Base-by-base conservation (phyloP, 495 filamentous ascomycete genomes). In the Penicillium desertorum region DNA sequence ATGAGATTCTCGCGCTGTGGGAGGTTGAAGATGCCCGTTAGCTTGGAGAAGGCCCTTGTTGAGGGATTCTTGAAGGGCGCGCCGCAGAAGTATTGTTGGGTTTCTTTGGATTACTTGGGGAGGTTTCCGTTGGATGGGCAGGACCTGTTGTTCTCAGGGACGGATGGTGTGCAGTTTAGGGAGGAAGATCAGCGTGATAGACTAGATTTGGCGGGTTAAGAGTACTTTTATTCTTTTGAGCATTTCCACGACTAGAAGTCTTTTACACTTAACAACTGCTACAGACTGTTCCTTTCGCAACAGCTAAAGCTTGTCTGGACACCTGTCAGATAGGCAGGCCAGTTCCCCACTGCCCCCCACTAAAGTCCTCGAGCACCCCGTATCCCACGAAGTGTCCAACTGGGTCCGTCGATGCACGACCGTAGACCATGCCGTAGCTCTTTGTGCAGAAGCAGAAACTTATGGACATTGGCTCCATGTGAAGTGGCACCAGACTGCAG, bases 1-100 rank as follows among this genome's bases (percentile, higher is more conserved):
- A 76, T 57, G 68, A 70, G 45, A 66, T 76, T 29, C 55, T 74
- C 27, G 58, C 65, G 51, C 50, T 76, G 7, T 68, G 65, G 65
- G 56, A 56, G 62, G 59, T 51, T 74, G 56, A 55, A 62, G 12
- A 30, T 63, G 45, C 65, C 69, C 6, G 62, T 75, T 17, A 64
- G 32, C 12, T 56, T 73, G 43, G 54, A 51, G 32, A 59, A 60
- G 54, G 68, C 66, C 42, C 65, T 68, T 32, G 23, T n/a, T 19
- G 50, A 54, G 9, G 65, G 71, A 44, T 61, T 56, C 29, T 22
- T 68, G 19, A 62, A 58, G 47, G 54, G 66, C 29, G 61, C 70
- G 23, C 71, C 71, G 5, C 67, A 71, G 55, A 68, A 69, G 22
- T 74, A 69, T 58, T 60, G 65, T 32, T 74, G 60, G 62, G 62